These are phyloP conservation scores for Orbilia ellipsospora DNA, from an alignment of 2,329 filamentous ascomycete species.

Conservation along the genomic window DNA sequence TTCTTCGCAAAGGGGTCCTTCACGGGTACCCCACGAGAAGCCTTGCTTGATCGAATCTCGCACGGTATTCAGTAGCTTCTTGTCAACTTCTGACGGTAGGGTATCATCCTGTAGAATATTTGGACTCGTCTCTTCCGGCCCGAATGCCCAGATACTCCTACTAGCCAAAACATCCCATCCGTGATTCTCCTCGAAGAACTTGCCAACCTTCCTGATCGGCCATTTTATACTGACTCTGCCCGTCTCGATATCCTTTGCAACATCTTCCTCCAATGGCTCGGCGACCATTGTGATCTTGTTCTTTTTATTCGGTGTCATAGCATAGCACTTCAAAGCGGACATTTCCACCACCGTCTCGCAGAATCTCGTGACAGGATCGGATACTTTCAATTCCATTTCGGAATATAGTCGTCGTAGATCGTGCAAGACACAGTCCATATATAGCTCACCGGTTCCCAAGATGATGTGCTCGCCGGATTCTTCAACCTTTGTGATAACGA, in stretches of 20 bases:
- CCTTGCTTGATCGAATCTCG: constrained; percentile 94
- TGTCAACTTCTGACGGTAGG: constrained; percentile 91
- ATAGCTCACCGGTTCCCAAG: constrained; percentile 95
- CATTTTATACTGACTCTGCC: constrained; percentile 92
- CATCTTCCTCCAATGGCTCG: constrained; percentile 92
- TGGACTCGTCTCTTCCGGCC: constrained; percentile 90
- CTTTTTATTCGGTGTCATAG: constrained; percentile 97
- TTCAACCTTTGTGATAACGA: constrained; percentile 96
- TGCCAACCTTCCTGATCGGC: constrained; percentile 89
- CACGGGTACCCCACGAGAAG: constrained; percentile 94
- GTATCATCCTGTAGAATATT: constrained; percentile 98
- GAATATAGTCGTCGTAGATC: constrained; percentile 93
- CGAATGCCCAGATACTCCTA: constrained; percentile 98
- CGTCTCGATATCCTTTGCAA: constrained; percentile 92
- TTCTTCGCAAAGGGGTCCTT: constrained; percentile 97
- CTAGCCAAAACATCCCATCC: constrained; percentile 96
- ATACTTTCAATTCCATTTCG: constrained; percentile 99
- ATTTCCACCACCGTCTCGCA: constrained; percentile 98
- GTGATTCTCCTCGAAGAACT: constrained; percentile 97
- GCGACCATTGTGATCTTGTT: constrained; percentile 99
- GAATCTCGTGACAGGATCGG: constrained; percentile 95
- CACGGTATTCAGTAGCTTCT: constrained; percentile 85
- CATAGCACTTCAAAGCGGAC: constrained; percentile 97
- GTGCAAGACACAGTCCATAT: constrained; percentile 99
- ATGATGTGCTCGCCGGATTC: constrained; percentile 97